Base-by-base conservation (phyloP, 148 eudicot species). In the Heliamphora exappendiculata region DNA sequence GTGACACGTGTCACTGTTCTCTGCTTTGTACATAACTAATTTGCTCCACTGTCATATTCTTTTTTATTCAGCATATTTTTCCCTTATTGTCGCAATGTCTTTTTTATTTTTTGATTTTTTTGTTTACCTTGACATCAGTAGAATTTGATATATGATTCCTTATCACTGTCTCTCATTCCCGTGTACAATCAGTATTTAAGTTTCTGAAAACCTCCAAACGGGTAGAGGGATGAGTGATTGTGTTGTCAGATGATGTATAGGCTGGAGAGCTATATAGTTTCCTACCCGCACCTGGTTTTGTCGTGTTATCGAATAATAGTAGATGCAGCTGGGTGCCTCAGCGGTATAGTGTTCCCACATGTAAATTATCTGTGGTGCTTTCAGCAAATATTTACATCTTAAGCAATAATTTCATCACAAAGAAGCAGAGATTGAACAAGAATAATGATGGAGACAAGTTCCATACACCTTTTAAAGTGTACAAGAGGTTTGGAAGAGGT, bases 1-100 rank as follows among this genome's bases (percentile, higher is more conserved):
- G 41, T 37, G 20, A 34, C n/a, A n/a, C 13, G 45, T 67, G 80
- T 72, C 51, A 49, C n/a, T 54, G 3, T 47, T 67, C 74, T 31
- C 41, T 74, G n/a, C 53, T 66, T 22, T 78, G 37, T 76, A 44
- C 5, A 31, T 6, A 12, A 47, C 3, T 26, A n/a, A 29, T 42
- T 39, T 59, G 31, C 1, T 45, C 37, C 17, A 19, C 3, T 7
- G 17, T 34, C 17, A 41, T 41, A 39, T 36, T 29, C 34, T 60
- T 67, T n/a, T 75, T 19, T 26, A 36, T 7, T 20, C 37, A 8
- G 33, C 39, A 29, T 14, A 39, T 7, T 1, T 53, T 58, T 29
- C 7, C 7, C 50, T 24, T 13, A 37, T 24, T 67, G 44, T 57
- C 19, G 24, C 13, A 37, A 36, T 67, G 44, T 57, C 19, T 16